A percentile compares a stretch with the other conserved stretches of the same genome.
These are phyloP conservation scores for Phytopythium ostracodes DNA, from an alignment of 352 stramenopile species.

Conservation along the genomic window DNA sequence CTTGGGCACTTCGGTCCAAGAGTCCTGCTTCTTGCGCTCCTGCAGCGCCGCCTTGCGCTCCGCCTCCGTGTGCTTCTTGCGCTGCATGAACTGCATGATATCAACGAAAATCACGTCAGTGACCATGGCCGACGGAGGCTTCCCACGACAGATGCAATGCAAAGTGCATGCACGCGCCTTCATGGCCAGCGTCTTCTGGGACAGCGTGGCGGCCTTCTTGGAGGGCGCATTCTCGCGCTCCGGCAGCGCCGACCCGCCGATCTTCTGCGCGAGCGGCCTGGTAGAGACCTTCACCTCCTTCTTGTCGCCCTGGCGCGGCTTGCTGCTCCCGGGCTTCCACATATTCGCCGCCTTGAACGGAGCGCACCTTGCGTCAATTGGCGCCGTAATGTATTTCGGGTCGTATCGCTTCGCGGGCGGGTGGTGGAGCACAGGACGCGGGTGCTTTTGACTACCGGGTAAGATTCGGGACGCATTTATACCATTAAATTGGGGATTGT, in stretches of 20 bases:
- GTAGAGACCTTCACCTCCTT: slow-evolving; percentile 16
- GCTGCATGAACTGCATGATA: slow-evolving; percentile 74
- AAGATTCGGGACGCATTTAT: background rate
- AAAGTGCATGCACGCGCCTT: slow-evolving; percentile 49
- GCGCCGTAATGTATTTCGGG: background rate
- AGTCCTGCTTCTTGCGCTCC: slow-evolving; percentile 57
- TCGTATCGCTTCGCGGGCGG: background rate
- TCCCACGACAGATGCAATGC: too few relatives aligned
- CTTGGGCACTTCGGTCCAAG: slow-evolving; percentile 38
- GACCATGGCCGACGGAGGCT: background rate
- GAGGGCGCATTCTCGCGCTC: slow-evolving; percentile 18
- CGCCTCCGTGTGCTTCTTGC: slow-evolving; percentile 64
- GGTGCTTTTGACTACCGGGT: background rate
- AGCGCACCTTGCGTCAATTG: slow-evolving; percentile 1
- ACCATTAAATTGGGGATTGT: background rate
- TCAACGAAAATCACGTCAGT: background rate
- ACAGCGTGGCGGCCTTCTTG: slow-evolving; percentile 32
- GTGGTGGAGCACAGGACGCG: background rate
- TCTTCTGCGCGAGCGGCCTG: slow-evolving; percentile 11
- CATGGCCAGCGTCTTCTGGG: slow-evolving; percentile 85
- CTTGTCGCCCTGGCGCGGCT: slow-evolving; percentile 23
- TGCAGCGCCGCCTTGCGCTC: slow-evolving; percentile 47
- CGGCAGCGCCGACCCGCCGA: slow-evolving; percentile 15
- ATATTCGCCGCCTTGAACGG: slow-evolving; percentile 14
- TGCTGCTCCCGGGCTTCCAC: slow-evolving; percentile 56